A percentile compares a stretch with the other conserved stretches of the same genome.
These are phyloP conservation scores for Alternaria triticimaculans DNA, from an alignment of 2,329 filamentous ascomycete genomes.

Conservation along the genomic window DNA sequence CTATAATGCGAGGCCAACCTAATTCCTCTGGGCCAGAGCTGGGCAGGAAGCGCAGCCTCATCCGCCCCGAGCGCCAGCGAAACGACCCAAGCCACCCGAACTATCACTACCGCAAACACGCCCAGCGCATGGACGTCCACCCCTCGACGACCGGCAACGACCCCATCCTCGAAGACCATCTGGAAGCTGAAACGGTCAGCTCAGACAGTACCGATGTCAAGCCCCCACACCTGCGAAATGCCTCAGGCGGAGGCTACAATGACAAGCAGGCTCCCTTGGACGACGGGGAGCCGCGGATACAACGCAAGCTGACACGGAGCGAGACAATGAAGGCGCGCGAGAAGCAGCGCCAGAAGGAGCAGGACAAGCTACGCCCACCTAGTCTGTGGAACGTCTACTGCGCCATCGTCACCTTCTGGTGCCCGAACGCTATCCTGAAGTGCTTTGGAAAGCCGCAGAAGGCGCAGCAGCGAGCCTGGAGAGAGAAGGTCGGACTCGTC, in stretches of 20 bases:
- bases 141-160: constrained; percentile 94
- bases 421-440: constrained; percentile 79
- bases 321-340: constrained; percentile 67
- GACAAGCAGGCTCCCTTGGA: constrained; percentile 48
- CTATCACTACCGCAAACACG: constrained; percentile 94
- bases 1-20: constrained; percentile 55
- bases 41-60: constrained; percentile 81
- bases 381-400: constrained; percentile 97
- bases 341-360: constrained; percentile 63
- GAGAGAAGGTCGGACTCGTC: constrained; percentile 96
- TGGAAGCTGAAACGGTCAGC: constrained; percentile 60
- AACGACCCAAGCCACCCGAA: constrained; percentile 90
- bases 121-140: constrained; percentile 86
- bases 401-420: constrained; percentile 92
- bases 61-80: constrained; percentile 85
- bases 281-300: constrained; percentile 38
- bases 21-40: constrained; percentile 56
- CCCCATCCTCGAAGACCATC: constrained; percentile 76
- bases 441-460: constrained; percentile 87
- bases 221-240: constrained; percentile 46
- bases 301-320: constrained; percentile 71
- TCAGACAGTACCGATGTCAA: constrained; percentile 69
- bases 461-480: constrained; percentile 90
- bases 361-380: constrained; percentile 74
- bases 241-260: constrained; percentile 48